Conservation (phyloP, 2,329 filamentous ascomycete species). For the Cercospora janseana region DNA sequence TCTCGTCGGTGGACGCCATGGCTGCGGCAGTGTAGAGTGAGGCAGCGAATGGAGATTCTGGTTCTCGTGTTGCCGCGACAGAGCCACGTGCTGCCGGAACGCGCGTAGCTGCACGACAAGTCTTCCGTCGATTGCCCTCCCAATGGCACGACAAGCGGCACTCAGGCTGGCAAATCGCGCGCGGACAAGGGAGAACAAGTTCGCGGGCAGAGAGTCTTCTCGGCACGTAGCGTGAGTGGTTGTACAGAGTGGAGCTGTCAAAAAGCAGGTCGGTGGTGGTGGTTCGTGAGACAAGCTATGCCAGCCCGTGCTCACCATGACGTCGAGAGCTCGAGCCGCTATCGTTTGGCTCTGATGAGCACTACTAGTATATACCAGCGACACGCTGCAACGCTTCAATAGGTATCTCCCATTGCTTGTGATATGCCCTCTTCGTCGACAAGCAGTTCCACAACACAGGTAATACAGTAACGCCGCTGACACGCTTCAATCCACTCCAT, state of each 20-base stretch:
- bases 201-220: too few species aligned
- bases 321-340: slow-evolving; percentile 5
- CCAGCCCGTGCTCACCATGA: not conserved
- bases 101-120: not conserved
- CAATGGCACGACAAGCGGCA: not conserved
- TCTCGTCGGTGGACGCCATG: slow-evolving; percentile 20
- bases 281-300: slow-evolving; percentile 5
- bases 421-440: too few species aligned
- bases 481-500: not conserved
- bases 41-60: slow-evolving; percentile 3
- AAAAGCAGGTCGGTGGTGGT: slow-evolving; percentile 7
- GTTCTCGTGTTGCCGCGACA: not conserved
- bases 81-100: slow-evolving; percentile 1
- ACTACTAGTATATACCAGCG: not conserved
- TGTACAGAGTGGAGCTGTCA: slow-evolving; percentile 11
- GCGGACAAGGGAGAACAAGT: not conserved
- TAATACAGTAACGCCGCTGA: too few species aligned
- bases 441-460: too few species aligned
- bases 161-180: too few species aligned
- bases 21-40: not conserved
- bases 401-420: too few species aligned
- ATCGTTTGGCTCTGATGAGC: not conserved
- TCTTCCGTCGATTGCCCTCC: not conserved
- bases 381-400: too few species aligned
- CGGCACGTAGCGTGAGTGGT: slow-evolving; percentile 1